Base-by-base conservation (phyloP, 2,329 filamentous ascomycete species). In the Neonectria magnoliae region DNA sequence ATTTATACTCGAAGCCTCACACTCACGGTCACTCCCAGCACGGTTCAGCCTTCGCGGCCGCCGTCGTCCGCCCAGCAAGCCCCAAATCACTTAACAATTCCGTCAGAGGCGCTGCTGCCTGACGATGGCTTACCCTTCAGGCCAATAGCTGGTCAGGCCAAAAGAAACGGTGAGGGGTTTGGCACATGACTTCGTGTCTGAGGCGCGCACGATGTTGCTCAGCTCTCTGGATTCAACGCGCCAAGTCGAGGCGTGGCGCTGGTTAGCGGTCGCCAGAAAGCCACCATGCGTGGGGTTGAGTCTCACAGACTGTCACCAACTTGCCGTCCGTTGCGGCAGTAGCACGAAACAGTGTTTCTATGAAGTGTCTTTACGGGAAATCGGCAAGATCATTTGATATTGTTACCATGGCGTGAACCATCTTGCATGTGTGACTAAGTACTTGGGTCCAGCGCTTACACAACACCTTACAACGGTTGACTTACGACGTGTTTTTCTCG, bases 181-280 rank as follows among this genome's bases (percentile, higher is more conserved):
- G 8, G 64, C 72, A 74, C 71, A 72, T 74, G 72, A 74, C 66
- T 64, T 68, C 69, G 72, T 62, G 72, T 66, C 52, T 52, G 47
- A 38, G 53, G 60, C 72, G 70, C 59, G 71, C 57, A 58, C 51
- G 25, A 54, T 65, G 60, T 52, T 48, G 42, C 36, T 20, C 45
- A 47, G 61, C 65, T 67, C 33, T n/a, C n/a, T 13, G 20, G 13
- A 41, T 52, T 57, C 53, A 22, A 59, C 70, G 64, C 56, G 61
- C 65, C 68, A 68, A 48, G 54, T 48, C 45, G 44, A 51, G 61
- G 50, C 42, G 54, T 18, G 13, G 16, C 16, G 54, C 47, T 42
- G 50, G 60, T 64, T 65, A 60, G 50, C 68, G 65, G 65, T 64
- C 52, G 20, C 29, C 41, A 20, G 36, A 44, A 38, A n/a, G 25